Base-by-base conservation (phyloP, 768 basidiomycete species). In the Boletus tylopilopsis region DNA sequence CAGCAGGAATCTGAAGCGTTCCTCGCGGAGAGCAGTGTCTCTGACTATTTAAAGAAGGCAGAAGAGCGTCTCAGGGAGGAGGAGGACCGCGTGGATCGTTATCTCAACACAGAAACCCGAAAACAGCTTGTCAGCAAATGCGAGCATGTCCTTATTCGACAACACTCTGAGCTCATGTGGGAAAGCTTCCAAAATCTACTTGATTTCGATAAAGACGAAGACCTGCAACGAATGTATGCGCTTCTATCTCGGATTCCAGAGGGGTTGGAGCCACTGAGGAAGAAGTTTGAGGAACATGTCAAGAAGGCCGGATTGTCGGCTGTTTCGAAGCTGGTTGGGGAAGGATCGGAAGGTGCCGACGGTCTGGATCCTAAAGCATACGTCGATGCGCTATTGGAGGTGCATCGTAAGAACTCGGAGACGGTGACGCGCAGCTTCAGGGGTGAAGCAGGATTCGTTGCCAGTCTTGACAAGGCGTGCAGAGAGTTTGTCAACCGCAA, bases 401-500 rank as follows among this genome's bases (percentile, higher is more conserved):
- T 98, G 11, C 91, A 97, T 64, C 79, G 79, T 63, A 96, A 94
- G 77, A 94, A 93, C 69, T 82, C 83, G 24, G 90, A 91, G 58
- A 90, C 90, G 0, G 92, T 95, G 37, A 78, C 80, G 18, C 81
- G 87, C 56, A 90, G 90, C 63, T 98, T 97, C 76, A 78, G 85
- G 53, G 93, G 90, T 24, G 94, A 97, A 64, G 84, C 90, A 22
- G 92, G 92, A 9, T 99, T 99, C 66, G 87, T 94, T 23, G 92
- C 91, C 2, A 87, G 87, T 67, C 73, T 98, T 45, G 95, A 97
- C 69, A 84, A 93, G 78, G 95, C 95, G 0, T 97, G 93, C 71
- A 76, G 91, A 60, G 92, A 94, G 62, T 97, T 93, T 65, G 91
- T 95, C 66, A 99, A 99, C 68, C 77, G 84, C 37, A 99, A 98